These are phyloP conservation scores for Choanephora cucurbitarum DNA, from an alignment of 371 early-diverging fungal genomes.

Conservation along the genomic window DNA sequence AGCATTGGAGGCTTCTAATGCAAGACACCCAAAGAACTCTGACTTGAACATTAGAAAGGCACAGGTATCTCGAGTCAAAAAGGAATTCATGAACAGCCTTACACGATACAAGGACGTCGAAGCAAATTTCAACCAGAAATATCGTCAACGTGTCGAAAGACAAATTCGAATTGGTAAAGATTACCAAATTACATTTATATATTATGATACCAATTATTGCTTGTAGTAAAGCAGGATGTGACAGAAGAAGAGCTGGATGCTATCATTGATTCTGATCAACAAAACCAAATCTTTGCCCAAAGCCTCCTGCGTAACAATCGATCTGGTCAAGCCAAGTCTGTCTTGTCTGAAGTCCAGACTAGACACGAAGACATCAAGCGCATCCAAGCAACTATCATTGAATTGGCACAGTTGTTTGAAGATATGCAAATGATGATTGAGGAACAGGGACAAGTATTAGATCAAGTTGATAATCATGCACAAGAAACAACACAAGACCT, in stretches of 20 bases:
- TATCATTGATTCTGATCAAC: conserved; percentile 73
- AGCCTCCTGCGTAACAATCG: conserved; percentile 78
- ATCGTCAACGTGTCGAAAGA: conserved; percentile 82
- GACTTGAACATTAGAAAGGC: conserved; percentile 37
- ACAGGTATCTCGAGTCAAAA: conserved; percentile 70
- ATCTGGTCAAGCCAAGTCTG: conserved; percentile 79
- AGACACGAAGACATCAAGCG: conserved; percentile 87
- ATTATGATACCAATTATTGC: neutral
- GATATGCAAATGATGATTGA: conserved; percentile 90
- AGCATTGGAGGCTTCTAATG: conserved; percentile 33
- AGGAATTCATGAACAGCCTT: conserved; percentile 83
- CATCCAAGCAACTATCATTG: conserved; percentile 85
- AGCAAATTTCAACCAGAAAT: conserved; percentile 78
- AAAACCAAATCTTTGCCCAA: conserved; percentile 82
- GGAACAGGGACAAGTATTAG: conserved; percentile 75
- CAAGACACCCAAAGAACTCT: conserved; percentile 21
- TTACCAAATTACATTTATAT: neutral
- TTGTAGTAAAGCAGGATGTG: conserved; percentile 80
- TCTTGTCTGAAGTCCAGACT: conserved; percentile 82
- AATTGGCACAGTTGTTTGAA: conserved; percentile 85
- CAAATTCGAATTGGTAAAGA: conserved; percentile 81
- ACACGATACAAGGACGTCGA: conserved; percentile 82
- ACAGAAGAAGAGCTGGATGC: conserved; percentile 80
- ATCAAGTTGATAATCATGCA: conserved; percentile 72
- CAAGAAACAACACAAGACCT: conserved; percentile 65